These are phyloP conservation scores for Backusella mclennaniae DNA, from an alignment of 192 early-diverging fungal species.

Conservation along the genomic window DNA sequence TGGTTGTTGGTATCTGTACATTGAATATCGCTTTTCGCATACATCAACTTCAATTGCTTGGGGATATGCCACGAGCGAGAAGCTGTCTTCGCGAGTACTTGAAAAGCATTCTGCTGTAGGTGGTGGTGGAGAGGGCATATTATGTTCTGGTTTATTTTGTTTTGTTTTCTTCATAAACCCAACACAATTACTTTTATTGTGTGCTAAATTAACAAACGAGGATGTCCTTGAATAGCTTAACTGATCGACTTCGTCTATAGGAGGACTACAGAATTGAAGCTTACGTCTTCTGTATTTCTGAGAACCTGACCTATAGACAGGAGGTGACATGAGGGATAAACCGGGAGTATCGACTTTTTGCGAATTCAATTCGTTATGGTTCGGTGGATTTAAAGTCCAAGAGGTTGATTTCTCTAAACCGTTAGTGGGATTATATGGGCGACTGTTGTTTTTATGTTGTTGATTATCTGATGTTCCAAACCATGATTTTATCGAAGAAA, in stretches of 20 bases:
- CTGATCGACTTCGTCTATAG: conserved; percentile 21
- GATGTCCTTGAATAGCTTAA: conserved; percentile 3
- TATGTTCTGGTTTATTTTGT: not conserved
- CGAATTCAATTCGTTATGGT: conserved; percentile 9
- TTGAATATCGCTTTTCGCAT: conserved; percentile 15
- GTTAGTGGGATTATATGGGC: not conserved
- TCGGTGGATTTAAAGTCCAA: not conserved
- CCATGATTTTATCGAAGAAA: conserved; percentile 32
- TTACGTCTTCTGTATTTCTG: conserved; percentile 17
- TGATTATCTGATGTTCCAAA: conserved; percentile 9
- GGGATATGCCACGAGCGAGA: not conserved
- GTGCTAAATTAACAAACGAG: not conserved
- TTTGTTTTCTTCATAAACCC: not conserved
- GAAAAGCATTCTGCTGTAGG: conserved; percentile 5
- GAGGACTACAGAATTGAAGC: conserved; percentile 15
- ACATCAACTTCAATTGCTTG: not conserved
- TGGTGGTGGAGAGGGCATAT: not conserved
- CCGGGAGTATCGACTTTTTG: not conserved
- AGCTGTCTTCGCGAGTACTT: not conserved
- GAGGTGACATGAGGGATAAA: not conserved
- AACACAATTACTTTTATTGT: not conserved
- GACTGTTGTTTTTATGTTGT: not conserved
- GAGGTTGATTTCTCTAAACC: not conserved
- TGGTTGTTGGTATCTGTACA: not conserved
- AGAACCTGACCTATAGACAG: conserved; percentile 17